phyloP scores from a whole-genome alignment of 1,284 basidiomycete genomes.

The Megacollybia platyphylla region DNA sequence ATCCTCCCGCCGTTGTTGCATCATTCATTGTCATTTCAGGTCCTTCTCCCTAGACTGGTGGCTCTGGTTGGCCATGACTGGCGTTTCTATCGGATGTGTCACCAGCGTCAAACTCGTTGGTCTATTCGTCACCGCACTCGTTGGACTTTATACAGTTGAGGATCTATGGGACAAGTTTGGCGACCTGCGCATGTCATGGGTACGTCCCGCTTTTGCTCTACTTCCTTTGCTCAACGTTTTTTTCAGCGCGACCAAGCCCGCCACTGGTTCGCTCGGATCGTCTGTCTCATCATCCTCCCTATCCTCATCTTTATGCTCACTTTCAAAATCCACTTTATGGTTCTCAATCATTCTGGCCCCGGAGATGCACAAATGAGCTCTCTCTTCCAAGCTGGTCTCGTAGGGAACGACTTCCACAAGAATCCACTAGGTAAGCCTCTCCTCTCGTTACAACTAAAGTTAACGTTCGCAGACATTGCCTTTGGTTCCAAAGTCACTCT shows the following conservation, averaged over 20 bases:
- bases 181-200: constrained; percentile 83
- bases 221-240: not conserved
- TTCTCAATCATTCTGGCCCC: constrained; percentile 89
- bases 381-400: constrained; percentile 94
- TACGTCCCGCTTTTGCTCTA: constrained; percentile 24
- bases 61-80: constrained; percentile 87
- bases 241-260: constrained; percentile 52
- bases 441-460: constrained; percentile 3
- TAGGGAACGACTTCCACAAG: constrained; percentile 84
- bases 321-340: constrained; percentile 94
- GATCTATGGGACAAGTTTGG: constrained; percentile 99
- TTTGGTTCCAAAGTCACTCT: constrained; percentile 86
- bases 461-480: constrained; percentile 56
- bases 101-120: constrained; percentile 94
- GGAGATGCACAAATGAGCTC: constrained; percentile 99
- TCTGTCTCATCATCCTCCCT: constrained; percentile 83
- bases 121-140: constrained; percentile 87
- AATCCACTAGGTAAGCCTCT: constrained; percentile 67
- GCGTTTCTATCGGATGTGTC: constrained; percentile 91
- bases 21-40: constrained; percentile 22
- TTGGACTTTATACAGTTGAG: constrained; percentile 93
- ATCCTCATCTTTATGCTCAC: constrained; percentile 85
- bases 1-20: not conserved
- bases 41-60: constrained; percentile 95
- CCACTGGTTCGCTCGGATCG: constrained; percentile 85